Percentiles rank a stretch among this genome's conserved stretches.
phyloP scores from a whole-genome alignment of 495 filamentous ascomycete species.

The Ascodesmis nigricans region DNA sequence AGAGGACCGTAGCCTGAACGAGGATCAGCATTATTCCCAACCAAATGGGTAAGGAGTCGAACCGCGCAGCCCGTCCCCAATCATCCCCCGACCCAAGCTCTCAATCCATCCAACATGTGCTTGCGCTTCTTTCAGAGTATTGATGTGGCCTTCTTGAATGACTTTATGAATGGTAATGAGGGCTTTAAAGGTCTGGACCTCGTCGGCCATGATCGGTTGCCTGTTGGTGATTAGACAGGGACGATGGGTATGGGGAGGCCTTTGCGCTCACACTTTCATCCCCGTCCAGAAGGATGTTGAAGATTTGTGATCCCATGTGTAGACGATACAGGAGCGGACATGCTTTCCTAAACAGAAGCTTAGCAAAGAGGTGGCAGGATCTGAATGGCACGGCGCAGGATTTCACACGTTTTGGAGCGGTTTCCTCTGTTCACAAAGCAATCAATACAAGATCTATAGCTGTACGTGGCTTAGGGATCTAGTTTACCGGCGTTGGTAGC shows the following conservation, averaged over 20 bases:
- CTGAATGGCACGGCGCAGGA: background rate
- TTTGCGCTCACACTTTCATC: constrained; percentile 72
- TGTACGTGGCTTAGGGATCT: constrained; percentile 1
- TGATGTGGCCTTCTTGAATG: constrained; percentile 83
- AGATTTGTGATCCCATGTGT: constrained; percentile 98
- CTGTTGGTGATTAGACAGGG: constrained; percentile 24
- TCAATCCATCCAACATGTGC: constrained; percentile 77
- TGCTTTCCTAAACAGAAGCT: constrained; percentile 89
- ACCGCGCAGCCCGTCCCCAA: constrained; percentile 68
- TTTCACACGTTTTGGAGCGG: constrained; percentile 64
- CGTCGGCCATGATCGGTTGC: constrained; percentile 87
- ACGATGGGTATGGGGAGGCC: background rate
- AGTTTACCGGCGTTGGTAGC: constrained; percentile 43
- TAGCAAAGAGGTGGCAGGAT: too few relatives aligned
- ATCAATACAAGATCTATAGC: background rate
- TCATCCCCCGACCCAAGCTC: constrained; percentile 65
- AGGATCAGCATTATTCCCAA: constrained; percentile 11
- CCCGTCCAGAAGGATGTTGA: constrained; percentile 90
- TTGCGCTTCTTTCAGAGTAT: constrained; percentile 72
- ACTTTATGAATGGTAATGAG: constrained; percentile 89
- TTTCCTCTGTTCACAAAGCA: constrained; percentile 41
- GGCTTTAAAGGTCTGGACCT: constrained; percentile 84
- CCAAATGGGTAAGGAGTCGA: constrained; percentile 15
- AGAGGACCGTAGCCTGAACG: constrained; percentile 62
- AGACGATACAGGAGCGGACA: constrained; percentile 94